Evolutionary conservation across 1,139 yeast genomes (phyloP), one percentile per base, ranked within the genome.

Genomic region (Yamadazyma triangularis): DNA sequence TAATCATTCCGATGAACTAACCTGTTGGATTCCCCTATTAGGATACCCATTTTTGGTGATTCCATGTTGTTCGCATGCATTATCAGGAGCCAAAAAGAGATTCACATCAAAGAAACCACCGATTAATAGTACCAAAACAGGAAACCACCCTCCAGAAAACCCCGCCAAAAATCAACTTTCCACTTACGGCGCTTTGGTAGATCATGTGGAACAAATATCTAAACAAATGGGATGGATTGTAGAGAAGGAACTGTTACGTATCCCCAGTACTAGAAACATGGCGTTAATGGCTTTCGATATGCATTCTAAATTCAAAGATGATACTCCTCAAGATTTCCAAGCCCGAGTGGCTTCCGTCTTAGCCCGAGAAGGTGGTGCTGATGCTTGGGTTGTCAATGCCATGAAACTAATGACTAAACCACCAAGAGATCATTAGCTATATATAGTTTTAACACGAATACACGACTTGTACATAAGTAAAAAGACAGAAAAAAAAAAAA

Each of bases 211-310:
- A 40, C 77, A 76, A 22, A 50, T 88, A 15, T 77, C 96, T 0
- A 52, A 52, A 20, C 53, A 64, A 31, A 77, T 77, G 48, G 97
- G 96, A 0, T 91, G 97, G 97, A 60, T 69, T 8, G 83, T 81
- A 2, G 83, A 86, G 48, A 76, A 80, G 45, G 97, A 91, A 52
- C 82, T 85, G 82, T 60, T 91, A 30, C 68, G 98, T 39, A 91
- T 91, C 24, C 98, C 98, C 16, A 85, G 96, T 38, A 91, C 98
- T 0, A 67, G 97, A 51, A 91, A 89, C 48, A 89, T 94, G 1
- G 96, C 97, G 0, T 60, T 91, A 6, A 79, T 91, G 34, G 95
- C 95, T 1, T 67, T 73, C 29, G 36, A 38, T 15, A 49, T 48
- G 27, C 46, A 43, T 24, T 39, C 44, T 15, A 41, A 35, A 22